Conservation (phyloP, 2,329 filamentous ascomycete species). For the Gliomastix tumulicola region DNA sequence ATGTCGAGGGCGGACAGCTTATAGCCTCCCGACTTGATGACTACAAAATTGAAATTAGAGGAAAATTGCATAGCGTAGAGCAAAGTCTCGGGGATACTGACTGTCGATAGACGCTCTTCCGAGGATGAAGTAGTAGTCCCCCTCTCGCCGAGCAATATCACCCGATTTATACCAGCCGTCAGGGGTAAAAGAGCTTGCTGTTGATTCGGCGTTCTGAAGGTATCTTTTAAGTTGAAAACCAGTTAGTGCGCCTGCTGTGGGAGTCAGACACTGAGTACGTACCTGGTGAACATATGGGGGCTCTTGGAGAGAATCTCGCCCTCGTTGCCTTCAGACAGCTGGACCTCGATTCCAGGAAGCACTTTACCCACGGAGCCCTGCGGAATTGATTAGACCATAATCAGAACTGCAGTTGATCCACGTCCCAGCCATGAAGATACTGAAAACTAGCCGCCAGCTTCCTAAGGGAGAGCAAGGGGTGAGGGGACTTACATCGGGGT, state of each 20-base stretch:
- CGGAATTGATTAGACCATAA: not conserved
- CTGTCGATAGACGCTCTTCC: slow-evolving; percentile 1
- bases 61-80: too few relatives aligned
- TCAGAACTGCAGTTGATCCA: too few relatives aligned
- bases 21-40: slow-evolving; percentile 1
- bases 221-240: not conserved
- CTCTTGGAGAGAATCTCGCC: not conserved
- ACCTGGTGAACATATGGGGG: not conserved
- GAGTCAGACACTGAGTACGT: not conserved
- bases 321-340: not conserved
- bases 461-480: not conserved
- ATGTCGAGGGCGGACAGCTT: slow-evolving; percentile 1
- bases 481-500: not conserved
- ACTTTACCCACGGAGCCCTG: not conserved
- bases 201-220: not conserved
- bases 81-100: not conserved
- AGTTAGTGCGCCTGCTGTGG: not conserved
- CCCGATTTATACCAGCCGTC: not conserved
- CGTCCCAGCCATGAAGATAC: too few relatives aligned
- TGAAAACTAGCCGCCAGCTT: too few relatives aligned
- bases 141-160: not conserved
- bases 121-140: not conserved
- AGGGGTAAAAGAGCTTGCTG: not conserved
- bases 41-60: not conserved
- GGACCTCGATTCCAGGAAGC: not conserved